Percentiles rank a stretch among this genome's conserved stretches.
Conservation (phyloP, 306 rosid genomes). For the Chamaecrista fasciculata region DNA sequence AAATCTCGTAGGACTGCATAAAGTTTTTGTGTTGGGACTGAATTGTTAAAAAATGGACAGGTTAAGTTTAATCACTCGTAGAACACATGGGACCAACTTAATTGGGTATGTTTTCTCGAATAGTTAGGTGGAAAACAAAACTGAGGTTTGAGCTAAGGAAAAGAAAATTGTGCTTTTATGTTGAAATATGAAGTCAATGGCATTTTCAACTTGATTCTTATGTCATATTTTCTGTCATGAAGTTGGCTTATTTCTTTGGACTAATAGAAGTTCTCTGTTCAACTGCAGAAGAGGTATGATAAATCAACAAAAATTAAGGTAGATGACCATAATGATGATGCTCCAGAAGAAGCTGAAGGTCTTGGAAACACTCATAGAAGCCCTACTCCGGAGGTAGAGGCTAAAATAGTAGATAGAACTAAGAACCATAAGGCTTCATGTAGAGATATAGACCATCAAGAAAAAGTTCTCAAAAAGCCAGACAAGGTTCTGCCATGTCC, state of each 20-base stretch:
- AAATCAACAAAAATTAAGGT: slow-evolving; percentile 30
- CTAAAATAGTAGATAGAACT: slow-evolving; percentile 21
- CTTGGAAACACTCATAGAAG: slow-evolving; percentile 3
- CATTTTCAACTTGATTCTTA: slow-evolving; percentile 18
- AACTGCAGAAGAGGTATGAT: slow-evolving; percentile 38
- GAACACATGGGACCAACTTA: background rate
- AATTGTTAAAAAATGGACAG: background rate
- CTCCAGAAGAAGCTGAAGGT: slow-evolving; percentile 14
- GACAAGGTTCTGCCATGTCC: slow-evolving; percentile 62
- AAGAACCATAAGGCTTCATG: slow-evolving; percentile 28
- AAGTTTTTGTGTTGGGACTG: background rate
- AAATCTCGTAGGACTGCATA: slow-evolving; percentile 11
- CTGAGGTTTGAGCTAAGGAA: slow-evolving; percentile 5
- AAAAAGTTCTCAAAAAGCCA: slow-evolving; percentile 49
- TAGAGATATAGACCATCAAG: slow-evolving; percentile 36
- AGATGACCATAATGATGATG: slow-evolving; percentile 18
- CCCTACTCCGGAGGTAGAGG: slow-evolving; percentile 17
- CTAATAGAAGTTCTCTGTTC: background rate
- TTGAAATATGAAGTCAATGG: slow-evolving; percentile 7
- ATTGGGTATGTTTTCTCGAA: slow-evolving; percentile 16
- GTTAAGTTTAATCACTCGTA: background rate
- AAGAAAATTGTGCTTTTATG: slow-evolving; percentile 1
- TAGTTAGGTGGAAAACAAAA: slow-evolving; percentile 9
- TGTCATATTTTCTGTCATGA: slow-evolving; percentile 2
- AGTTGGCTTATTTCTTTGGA: slow-evolving; percentile 3